phyloP scores from a whole-genome alignment of 2,329 filamentous ascomycete species.

The Fusarium transvaalense region DNA sequence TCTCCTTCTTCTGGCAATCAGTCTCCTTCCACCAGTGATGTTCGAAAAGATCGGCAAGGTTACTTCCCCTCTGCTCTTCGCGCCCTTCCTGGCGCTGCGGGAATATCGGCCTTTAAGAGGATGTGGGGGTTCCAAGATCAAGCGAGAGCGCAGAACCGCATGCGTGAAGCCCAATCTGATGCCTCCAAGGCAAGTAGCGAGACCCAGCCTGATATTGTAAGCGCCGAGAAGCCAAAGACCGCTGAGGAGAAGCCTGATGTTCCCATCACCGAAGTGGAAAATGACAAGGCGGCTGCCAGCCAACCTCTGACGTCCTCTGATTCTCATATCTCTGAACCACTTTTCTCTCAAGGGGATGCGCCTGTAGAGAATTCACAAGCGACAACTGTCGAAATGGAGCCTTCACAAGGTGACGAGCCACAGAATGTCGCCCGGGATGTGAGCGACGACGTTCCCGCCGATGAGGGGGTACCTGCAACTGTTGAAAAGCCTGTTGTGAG shows the following conservation, averaged over 20 bases:
- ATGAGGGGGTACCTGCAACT: not conserved
- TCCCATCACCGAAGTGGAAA: not conserved
- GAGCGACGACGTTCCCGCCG: not conserved
- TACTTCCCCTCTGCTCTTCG: constrained; percentile 44
- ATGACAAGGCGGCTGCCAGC: constrained; percentile 9
- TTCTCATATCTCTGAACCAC: constrained; percentile 48
- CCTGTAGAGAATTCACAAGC: constrained; percentile 46
- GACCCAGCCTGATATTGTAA: not conserved
- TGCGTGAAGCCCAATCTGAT: constrained; percentile 10
- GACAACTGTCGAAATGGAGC: constrained; percentile 25
- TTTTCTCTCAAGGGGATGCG: constrained; percentile 51
- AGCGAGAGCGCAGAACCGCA: constrained; percentile 9
- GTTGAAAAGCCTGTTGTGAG: constrained; percentile 8
- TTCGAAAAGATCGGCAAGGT: constrained; percentile 28
- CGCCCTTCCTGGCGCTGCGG: constrained; percentile 33
- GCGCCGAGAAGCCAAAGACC: constrained; percentile 9
- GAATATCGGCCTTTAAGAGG: constrained; percentile 37
- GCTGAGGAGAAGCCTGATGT: constrained; percentile 13
- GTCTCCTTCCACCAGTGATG: constrained; percentile 12
- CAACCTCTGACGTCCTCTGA: constrained; percentile 27
- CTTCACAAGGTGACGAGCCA: constrained; percentile 45
- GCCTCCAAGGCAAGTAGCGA: not conserved
- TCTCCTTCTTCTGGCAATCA: constrained; percentile 16
- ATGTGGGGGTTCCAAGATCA: constrained; percentile 41
- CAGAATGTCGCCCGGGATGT: not conserved